Evolutionary conservation across 2,329 filamentous ascomycete species (phyloP).

Genomic region (Microdochium bolleyi): DNA sequence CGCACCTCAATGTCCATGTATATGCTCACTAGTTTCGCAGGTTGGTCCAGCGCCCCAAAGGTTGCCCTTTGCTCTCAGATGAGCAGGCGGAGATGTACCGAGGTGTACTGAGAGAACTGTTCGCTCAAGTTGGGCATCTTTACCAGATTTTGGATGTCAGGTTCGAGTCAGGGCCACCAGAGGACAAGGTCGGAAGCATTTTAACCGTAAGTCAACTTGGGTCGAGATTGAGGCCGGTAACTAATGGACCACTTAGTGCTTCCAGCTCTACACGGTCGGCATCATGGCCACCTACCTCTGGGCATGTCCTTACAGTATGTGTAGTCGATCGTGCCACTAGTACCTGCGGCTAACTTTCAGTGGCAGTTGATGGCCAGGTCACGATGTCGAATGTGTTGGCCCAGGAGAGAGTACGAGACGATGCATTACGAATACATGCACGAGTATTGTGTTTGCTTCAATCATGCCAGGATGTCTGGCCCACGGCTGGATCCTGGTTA

Average conservation of each 20-base stretch:
- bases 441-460: slow-evolving; percentile 35
- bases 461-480: slow-evolving; percentile 43
- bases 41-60: not conserved
- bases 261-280: slow-evolving; percentile 47
- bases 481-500: slow-evolving; percentile 44
- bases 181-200: slow-evolving; percentile 22
- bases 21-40: not conserved
- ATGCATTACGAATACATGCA: slow-evolving; percentile 37
- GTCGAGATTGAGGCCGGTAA: not conserved
- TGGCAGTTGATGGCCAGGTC: not conserved
- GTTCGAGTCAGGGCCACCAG: slow-evolving; percentile 33
- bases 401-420: slow-evolving; percentile 29
- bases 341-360: not conserved
- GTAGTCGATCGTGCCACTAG: slow-evolving; percentile 3
- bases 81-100: not conserved
- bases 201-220: not conserved
- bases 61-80: not conserved
- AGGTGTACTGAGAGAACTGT: slow-evolving; percentile 25
- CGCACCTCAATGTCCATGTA: not conserved
- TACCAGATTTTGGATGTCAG: slow-evolving; percentile 44
- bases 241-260: slow-evolving; percentile 22
- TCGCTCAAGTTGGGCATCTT: slow-evolving; percentile 36
- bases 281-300: slow-evolving; percentile 42
- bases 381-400: slow-evolving; percentile 7
- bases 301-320: slow-evolving; percentile 41